A percentile compares a stretch with the other conserved stretches of the same genome.
Evolutionary conservation across 768 basidiomycete species (phyloP).

Genomic region (Baorangia bicolor): DNA sequence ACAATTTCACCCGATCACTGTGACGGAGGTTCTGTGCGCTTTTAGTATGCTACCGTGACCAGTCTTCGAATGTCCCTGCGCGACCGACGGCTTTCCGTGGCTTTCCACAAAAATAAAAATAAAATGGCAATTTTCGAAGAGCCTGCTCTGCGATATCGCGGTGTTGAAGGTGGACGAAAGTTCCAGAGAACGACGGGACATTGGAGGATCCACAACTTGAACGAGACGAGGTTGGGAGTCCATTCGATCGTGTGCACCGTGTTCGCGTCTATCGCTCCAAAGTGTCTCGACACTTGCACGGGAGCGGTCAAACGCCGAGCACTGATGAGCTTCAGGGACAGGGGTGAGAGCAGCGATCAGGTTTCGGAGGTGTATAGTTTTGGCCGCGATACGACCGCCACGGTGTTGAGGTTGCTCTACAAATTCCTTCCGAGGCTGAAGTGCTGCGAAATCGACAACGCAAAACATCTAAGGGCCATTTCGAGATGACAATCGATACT

Average conservation of each 20-base stretch:
- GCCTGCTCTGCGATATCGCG: conserved; percentile 18
- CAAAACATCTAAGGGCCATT: conserved; percentile 13
- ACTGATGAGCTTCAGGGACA: conserved; percentile 13
- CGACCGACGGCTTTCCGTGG: too few species aligned
- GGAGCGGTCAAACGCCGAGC: conserved; percentile 17
- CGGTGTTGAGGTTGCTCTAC: conserved; percentile 7
- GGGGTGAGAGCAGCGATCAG: conserved; percentile 19
- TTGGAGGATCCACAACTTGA: conserved; percentile 1
- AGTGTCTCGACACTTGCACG: conserved; percentile 17
- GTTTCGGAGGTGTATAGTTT: conserved; percentile 19
- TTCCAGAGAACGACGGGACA: conserved; percentile 8
- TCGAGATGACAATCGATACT: conserved; percentile 21
- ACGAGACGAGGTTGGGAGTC: conserved; percentile 1
- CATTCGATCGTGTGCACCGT: not conserved
- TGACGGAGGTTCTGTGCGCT: too few species aligned
- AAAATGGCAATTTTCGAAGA: conserved; percentile 13
- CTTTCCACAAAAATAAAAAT: not conserved
- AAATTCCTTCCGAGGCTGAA: not conserved
- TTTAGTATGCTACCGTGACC: too few species aligned
- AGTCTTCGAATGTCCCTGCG: too few species aligned
- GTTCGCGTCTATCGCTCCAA: conserved; percentile 19
- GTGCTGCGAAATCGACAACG: conserved; percentile 2
- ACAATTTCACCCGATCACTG: too few species aligned
- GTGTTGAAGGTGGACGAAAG: conserved; percentile 2
- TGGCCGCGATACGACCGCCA: conserved; percentile 20